Base-by-base conservation (phyloP, 345 rosid species). In the Arabidopsis arenosa region DNA sequence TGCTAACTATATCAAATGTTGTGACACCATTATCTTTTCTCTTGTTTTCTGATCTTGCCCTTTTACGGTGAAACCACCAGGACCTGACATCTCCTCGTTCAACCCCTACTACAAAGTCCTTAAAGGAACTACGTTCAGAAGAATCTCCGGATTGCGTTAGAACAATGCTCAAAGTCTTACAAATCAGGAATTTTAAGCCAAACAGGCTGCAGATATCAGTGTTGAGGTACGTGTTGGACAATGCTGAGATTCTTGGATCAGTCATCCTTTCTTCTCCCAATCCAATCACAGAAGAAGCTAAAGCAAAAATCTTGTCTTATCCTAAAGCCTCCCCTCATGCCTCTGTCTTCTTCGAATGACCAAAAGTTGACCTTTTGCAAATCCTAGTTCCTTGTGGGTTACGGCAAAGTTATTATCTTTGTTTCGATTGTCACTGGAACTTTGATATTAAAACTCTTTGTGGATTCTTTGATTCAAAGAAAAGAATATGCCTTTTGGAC, bases 401-500 rank as follows among this genome's bases (percentile, higher is more conserved):
- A 60, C 54, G 47, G 15, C 68, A 61, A 23, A 40, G 1, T 55
- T 11, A 45, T 21, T 18, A 73, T 73, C 35, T 51, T 61, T 63
- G 1, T 18, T 73, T 41, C 1, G 32, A 6, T 63, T 56, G 21
- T 74, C 56, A 9, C 3, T 63, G 11, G 9, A 41, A 14, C 23
- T 64, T 39, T 52, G 33, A 37, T 48, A 14, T 28, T 6, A 39
- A 23, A 23, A 55, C 2, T 11, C 70, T 63, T 8, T 40, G 70
- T 63, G 5, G 56, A 44, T 55, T 64, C 21, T 67, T 54, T 66
- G 68, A 17, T 28, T 40, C 2, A 37, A 17, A 36, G 17, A 39
- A 75, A 60, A 53, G 74, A 40, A 69, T 33, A 40, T 76, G 75
- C 70, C 56, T 62, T 69, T 68, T 68, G 63, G 75, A 76, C 75